A percentile compares a stretch with the other conserved stretches of the same genome.
Evolutionary conservation across 1,284 basidiomycete genomes (phyloP).

Genomic region (Ceratobasidium sp.): DNA sequence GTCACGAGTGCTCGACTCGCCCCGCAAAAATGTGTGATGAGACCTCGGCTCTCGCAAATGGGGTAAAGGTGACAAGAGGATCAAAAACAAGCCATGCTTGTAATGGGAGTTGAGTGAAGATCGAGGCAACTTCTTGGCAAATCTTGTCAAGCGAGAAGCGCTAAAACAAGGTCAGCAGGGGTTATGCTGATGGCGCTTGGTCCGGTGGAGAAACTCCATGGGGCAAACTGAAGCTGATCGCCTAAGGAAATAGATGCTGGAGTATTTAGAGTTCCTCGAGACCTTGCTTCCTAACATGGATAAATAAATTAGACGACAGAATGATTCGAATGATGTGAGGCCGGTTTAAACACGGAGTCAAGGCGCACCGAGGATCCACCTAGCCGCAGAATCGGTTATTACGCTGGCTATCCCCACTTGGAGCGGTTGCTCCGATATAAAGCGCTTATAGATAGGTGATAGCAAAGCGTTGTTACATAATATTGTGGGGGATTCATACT

Average conservation of each 20-base stretch:
- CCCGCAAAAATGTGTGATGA: not conserved
- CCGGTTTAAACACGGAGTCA: constrained; percentile 7
- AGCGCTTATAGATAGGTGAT: too few relatives aligned
- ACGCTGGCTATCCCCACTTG: too few relatives aligned
- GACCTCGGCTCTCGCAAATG: not conserved
- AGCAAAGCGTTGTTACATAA: not conserved
- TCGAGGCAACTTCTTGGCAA: not conserved
- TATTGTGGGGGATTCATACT: not conserved
- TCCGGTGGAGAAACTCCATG: constrained; percentile 4
- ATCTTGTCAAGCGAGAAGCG: not conserved
- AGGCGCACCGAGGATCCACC: not conserved
- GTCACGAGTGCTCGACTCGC: constrained; percentile 1
- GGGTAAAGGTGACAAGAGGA: constrained; percentile 10
- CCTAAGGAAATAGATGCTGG: too few relatives aligned
- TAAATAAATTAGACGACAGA: constrained; percentile 10
- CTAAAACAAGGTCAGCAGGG: not conserved
- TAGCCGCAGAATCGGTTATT: not conserved
- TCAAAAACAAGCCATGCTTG: not conserved
- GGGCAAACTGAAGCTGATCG: not conserved
- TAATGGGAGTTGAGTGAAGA: not conserved
- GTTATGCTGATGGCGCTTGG: not conserved
- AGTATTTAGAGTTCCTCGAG: not conserved
- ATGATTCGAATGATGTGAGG: not conserved
- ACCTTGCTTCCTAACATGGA: not conserved
- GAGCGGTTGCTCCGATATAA: too few relatives aligned